Conservation (phyloP, 495 filamentous ascomycete species). For the Cladorrhinum samala region DNA sequence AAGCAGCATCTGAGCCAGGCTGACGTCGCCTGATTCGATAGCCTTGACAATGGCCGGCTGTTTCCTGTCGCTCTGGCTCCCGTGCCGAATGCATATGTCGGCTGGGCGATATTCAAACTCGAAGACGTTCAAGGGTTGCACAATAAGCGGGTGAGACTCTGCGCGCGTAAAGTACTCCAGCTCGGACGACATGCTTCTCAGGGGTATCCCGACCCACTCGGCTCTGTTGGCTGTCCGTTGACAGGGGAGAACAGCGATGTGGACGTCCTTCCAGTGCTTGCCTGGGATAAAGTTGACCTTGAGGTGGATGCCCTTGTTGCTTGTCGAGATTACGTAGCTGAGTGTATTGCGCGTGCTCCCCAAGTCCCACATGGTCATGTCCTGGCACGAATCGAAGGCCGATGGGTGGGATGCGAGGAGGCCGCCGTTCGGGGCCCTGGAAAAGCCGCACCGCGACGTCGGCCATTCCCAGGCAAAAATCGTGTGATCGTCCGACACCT, state of each 20-base stretch:
- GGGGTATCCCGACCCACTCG: not conserved
- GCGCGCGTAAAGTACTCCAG: not conserved
- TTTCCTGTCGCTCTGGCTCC: not conserved
- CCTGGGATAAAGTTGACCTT: not conserved
- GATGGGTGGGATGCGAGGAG: not conserved
- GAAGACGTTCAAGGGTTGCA: not conserved
- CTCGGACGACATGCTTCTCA: not conserved
- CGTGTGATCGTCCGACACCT: conserved; percentile 16
- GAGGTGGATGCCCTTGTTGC: not conserved
- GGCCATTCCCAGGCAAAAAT: conserved; percentile 26
- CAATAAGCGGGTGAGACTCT: not conserved
- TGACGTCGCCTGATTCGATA: not conserved
- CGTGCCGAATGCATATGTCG: not conserved
- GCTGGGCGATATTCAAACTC: not conserved
- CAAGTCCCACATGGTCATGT: not conserved
- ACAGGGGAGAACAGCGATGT: not conserved
- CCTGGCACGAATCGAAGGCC: not conserved
- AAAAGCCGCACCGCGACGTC: too few species aligned
- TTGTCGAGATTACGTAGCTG: not conserved
- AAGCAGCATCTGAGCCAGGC: not conserved
- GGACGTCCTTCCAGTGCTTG: not conserved
- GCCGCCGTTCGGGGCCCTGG: too few species aligned
- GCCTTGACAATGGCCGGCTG: not conserved
- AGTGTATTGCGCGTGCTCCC: not conserved
- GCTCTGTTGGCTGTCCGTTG: not conserved